A percentile compares a stretch with the other conserved stretches of the same genome.
phyloP scores from a whole-genome alignment of 306 rosid species.

The Mucuna pruriens region DNA sequence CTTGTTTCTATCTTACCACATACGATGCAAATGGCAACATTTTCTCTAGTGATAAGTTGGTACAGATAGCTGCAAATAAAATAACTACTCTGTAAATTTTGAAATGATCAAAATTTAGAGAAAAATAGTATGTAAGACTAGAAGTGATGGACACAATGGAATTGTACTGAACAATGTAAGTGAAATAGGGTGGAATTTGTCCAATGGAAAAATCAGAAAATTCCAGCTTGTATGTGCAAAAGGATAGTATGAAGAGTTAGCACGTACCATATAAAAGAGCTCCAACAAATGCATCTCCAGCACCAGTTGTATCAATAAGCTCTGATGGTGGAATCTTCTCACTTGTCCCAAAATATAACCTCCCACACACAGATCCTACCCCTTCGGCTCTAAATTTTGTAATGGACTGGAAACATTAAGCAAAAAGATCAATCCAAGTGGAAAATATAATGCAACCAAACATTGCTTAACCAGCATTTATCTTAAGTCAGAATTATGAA shows the following conservation, averaged over 20 bases:
- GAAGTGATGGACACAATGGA: background rate
- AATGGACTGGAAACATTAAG: conserved; percentile 56
- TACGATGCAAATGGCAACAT: conserved; percentile 86
- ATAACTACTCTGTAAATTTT: background rate
- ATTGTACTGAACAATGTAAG: background rate
- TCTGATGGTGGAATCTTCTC: conserved; percentile 86
- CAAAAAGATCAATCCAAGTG: conserved; percentile 20
- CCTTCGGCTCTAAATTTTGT: conserved; percentile 77
- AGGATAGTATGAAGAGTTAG: background rate
- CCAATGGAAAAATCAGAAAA: conserved; percentile 4
- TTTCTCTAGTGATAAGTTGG: conserved; percentile 74
- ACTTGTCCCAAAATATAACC: conserved; percentile 73
- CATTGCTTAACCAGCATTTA: background rate
- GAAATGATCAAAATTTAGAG: conserved; percentile 12
- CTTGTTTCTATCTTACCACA: conserved; percentile 65
- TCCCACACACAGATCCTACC: conserved; percentile 74
- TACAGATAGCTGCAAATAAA: conserved; percentile 73
- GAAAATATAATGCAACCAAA: background rate
- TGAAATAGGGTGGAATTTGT: background rate
- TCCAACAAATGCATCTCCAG: conserved; percentile 96
- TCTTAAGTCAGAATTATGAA: conserved; percentile 4
- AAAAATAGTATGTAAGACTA: background rate
- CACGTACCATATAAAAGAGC: conserved; percentile 79
- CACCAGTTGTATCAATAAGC: conserved; percentile 89
- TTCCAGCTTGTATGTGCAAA: background rate